Base-by-base conservation (phyloP, 1,284 basidiomycete genomes). In the Naganishia albida region DNA sequence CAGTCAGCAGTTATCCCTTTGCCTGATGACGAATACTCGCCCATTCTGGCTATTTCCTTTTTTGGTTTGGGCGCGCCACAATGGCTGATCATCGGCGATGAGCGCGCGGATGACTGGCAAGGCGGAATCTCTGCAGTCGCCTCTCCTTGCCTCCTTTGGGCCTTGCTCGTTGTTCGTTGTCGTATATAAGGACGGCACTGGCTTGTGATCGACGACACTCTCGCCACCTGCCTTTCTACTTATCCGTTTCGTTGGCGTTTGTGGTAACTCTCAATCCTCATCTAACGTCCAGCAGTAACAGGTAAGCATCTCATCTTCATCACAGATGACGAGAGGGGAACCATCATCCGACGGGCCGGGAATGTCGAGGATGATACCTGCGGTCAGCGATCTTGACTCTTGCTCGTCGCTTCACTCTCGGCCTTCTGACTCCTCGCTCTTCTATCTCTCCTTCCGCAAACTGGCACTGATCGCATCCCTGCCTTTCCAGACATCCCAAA, bases 61-160 rank as follows among this genome's bases (percentile, higher is more conserved):
- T 59, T 49, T 34, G 20, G 56, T 2, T 12, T 23, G 25, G 20
- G 20, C 20, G 46, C 26, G 28, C 23, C 7, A n/a, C n/a, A 28
- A 20, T 46, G 44, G 57, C 46, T n/a, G 23, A 48, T 42, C 54
- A 56, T 56, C 46, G 57, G 34, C 46, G 46, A 60, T 40, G 30
- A 51, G 30, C n/a, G 30, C 38, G 53, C 34, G 34, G 26, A n/a
- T n/a, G 39, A 43, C 44, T 59, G 56, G 56, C 56, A 23, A 59
- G 56, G 44, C 56, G 30, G 15, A 59, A 59, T 0, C 23, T n/a
- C 55, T 48, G 54, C 54, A 52, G 54, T 8, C 34, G 34, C 34
- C 34, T 34, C 34, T 10, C 34, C 10, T 20, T 44, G 40, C 54
- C 23, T 56, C 42, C 54, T 44, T 56, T 56, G 23, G 26, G 20